These are phyloP conservation scores for Rhodotorula sp. DNA, from an alignment of 1,284 basidiomycete genomes.

Conservation along the genomic window DNA sequence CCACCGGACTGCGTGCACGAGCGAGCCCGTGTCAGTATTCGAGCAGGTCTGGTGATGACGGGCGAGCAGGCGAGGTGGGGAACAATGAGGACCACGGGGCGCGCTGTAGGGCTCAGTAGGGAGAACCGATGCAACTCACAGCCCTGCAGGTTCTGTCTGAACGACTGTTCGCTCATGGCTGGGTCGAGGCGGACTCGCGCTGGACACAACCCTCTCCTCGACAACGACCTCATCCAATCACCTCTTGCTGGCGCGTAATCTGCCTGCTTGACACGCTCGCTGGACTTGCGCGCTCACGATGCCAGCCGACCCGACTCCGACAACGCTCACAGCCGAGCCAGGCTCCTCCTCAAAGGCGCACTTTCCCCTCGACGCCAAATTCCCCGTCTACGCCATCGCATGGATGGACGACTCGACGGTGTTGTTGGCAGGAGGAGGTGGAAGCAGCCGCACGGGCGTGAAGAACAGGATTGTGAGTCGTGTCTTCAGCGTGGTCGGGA, in stretches of 20 bases:
- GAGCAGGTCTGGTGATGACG: not conserved
- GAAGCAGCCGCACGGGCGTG: conserved; percentile 73
- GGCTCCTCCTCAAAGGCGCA: conserved; percentile 23
- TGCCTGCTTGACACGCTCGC: not conserved
- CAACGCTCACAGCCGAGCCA: conserved; percentile 9
- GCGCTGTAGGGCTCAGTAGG: not conserved
- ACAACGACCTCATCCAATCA: not conserved
- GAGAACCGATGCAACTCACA: conserved; percentile 4
- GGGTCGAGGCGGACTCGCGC: not conserved
- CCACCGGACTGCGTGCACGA: conserved; percentile 32
- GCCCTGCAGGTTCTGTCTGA: conserved; percentile 21
- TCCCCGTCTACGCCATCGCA: conserved; percentile 72
- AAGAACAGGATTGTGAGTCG: conserved; percentile 83
- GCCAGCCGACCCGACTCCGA: conserved; percentile 13
- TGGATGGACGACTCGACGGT: conserved; percentile 68
- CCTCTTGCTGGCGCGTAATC: not conserved
- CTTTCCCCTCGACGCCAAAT: conserved; percentile 31
- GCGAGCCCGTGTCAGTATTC: not conserved
- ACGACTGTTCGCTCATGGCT: conserved; percentile 17
- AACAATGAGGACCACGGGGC: not conserved
- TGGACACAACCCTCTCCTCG: not conserved
- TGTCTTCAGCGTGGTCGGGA: no score
- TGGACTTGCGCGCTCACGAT: not conserved
- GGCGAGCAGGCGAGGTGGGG: not conserved
- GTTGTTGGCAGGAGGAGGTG: conserved; percentile 87